Conservation (phyloP, 257 asterid species). For the Solanum okadae region DNA sequence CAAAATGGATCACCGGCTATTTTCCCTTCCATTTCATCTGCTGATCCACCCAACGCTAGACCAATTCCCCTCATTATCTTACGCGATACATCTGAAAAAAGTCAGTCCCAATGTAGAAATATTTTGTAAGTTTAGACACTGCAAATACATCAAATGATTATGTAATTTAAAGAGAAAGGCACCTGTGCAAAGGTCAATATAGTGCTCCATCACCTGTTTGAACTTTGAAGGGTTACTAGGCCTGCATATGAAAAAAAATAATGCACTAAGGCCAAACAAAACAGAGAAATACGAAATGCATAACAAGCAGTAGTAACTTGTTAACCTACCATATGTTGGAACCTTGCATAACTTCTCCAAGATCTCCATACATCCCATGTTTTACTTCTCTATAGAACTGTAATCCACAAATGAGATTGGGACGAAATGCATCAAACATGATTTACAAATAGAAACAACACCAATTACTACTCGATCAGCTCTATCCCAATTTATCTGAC, state of each 20-base stretch:
- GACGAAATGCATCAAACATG: neutral
- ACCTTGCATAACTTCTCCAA: conserved; percentile 69
- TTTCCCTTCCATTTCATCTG: neutral
- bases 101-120: neutral
- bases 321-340: conserved; percentile 55
- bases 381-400: conserved; percentile 78
- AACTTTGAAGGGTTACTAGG: conserved; percentile 64
- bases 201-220: conserved; percentile 51
- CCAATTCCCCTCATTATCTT: neutral
- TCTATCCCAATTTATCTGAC: neutral
- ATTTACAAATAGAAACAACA: neutral
- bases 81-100: neutral
- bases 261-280: neutral
- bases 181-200: conserved; percentile 73
- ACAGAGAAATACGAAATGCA: neutral
- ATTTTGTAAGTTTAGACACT: neutral
- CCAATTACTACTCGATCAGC: neutral
- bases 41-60: neutral
- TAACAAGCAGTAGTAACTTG: neutral
- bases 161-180: neutral
- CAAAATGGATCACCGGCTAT: neutral
- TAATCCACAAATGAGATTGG: conserved; percentile 6
- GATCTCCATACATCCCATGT: conserved; percentile 67
- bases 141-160: neutral
- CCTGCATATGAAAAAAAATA: conserved; percentile 35